Base-by-base conservation (phyloP, 352 stramenopile species). In the Pythium rishiriense region DNA sequence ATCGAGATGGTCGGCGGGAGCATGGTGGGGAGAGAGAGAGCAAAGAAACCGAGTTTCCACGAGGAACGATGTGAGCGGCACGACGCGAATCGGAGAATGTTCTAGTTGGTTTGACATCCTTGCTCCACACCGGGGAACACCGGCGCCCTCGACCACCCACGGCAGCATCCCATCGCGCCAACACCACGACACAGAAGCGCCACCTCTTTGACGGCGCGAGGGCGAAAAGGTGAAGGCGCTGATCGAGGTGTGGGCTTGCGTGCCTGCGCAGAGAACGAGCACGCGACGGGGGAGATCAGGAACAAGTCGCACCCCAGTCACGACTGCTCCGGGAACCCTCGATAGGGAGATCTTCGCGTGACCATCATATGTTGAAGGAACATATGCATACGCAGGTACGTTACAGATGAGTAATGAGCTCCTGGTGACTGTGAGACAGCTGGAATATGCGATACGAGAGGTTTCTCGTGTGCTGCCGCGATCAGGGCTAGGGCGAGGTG, bases 1-100 rank as follows among this genome's bases (percentile, higher is more conserved):
- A 94, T 72, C 49, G 66, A 47, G 56, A 90, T 73, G 25, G 64
- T 54, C 12, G 22, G 21, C 28, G 63, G 55, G 17, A 64, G 63
- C 63, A 70, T 70, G 21, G 28, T 69, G 47, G 35, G n/a, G 25
- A 49, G 14, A 22, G 21, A 21, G 31, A n/a, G n/a, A n/a, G n/a
- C n/a, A n/a, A n/a, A n/a, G n/a, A n/a, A n/a, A n/a, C n/a, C n/a
- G n/a, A n/a, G n/a, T n/a, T n/a, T n/a, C n/a, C n/a, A n/a, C n/a
- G n/a, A 45, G 39, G 9, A 39, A 9, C 25, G 39, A 28, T 47
- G 21, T 46, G 10, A 2, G 33, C 8, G 14, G 25, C 15, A 52
- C 47, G 42, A 35, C 31, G 35, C 58, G 19, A 50, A 62, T 54
- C 54, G 17, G 42, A 31, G 55, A 62, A 54, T 62, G 55, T 39